Evolutionary conservation across 192 early-diverging fungal genomes (phyloP).

Genomic region (Oehlia diaphana): DNA sequence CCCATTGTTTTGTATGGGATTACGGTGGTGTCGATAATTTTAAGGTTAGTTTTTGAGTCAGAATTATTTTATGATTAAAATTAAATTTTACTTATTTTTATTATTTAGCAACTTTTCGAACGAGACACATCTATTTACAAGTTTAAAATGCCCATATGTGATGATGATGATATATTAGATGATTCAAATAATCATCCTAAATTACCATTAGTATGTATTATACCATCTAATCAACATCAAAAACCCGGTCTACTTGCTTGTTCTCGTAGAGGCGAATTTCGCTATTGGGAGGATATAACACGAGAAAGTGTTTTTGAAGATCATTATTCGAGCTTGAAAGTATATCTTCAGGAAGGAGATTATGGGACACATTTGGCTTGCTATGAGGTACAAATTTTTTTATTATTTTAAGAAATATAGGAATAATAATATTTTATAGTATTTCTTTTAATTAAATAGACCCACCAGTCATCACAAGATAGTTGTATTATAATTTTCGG

Average conservation of each 20-base stretch:
- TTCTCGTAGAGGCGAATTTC: slow-evolving; percentile 26
- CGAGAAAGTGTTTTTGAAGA: background rate
- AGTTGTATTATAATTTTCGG: slow-evolving; percentile 23
- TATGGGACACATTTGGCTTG: slow-evolving; percentile 4
- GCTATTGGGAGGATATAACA: slow-evolving; percentile 30
- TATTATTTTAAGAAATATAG: background rate
- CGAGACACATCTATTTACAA: background rate
- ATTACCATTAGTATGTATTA: slow-evolving; percentile 26
- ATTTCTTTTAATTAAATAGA: background rate
- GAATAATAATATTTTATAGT: too few species aligned
- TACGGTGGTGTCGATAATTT: slow-evolving; percentile 16
- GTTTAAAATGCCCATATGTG: slow-evolving; percentile 14
- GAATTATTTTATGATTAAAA: background rate
- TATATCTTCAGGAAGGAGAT: slow-evolving; percentile 27
- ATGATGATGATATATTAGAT: background rate
- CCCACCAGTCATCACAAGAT: background rate
- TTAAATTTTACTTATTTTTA: background rate
- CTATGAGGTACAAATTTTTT: slow-evolving; percentile 16
- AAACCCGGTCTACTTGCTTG: slow-evolving; percentile 26
- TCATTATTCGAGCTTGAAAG: slow-evolving; percentile 9
- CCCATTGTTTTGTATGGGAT: slow-evolving; percentile 22
- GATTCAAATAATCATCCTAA: background rate
- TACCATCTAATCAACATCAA: slow-evolving; percentile 6
- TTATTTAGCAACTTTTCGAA: slow-evolving; percentile 5
- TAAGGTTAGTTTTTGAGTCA: background rate